Percentiles rank a stretch among this genome's conserved stretches.
These are phyloP conservation scores for Erucastrum elatum DNA, from an alignment of 345 rosid species.

Conservation along the genomic window DNA sequence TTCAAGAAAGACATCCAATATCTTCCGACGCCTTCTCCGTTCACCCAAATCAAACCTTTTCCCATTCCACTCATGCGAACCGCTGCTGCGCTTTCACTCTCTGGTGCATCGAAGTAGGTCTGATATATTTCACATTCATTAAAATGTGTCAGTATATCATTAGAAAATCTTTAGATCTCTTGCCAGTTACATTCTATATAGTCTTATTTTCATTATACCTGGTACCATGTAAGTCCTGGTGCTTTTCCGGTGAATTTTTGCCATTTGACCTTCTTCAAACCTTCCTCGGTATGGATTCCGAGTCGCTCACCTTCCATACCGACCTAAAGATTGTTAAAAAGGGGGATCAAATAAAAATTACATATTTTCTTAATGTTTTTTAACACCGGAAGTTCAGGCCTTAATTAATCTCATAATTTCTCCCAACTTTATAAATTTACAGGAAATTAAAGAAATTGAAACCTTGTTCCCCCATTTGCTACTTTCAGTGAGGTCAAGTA, in stretches of 20 bases:
- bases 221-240: conserved; percentile 75
- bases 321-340: conserved; percentile 41
- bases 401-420: too few species aligned
- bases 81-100: conserved; percentile 57
- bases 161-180: not conserved
- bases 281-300: conserved; percentile 48
- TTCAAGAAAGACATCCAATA: conserved; percentile 77
- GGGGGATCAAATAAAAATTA: conserved; percentile 10
- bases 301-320: conserved; percentile 71
- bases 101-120: conserved; percentile 72
- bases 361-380: not conserved
- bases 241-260: conserved; percentile 34
- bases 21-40: conserved; percentile 81
- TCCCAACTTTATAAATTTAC: too few species aligned
- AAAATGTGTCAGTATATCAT: not conserved
- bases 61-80: conserved; percentile 63
- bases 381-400: too few species aligned
- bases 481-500: conserved; percentile 63
- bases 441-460: not conserved
- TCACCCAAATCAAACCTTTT: conserved; percentile 86
- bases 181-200: not conserved
- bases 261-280: conserved; percentile 58
- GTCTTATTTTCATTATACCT: conserved; percentile 47
- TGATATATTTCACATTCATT: conserved; percentile 35
- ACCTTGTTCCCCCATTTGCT: conserved; percentile 84